phyloP scores from a whole-genome alignment of 768 basidiomycete genomes.

The Austroboletus festivus region DNA sequence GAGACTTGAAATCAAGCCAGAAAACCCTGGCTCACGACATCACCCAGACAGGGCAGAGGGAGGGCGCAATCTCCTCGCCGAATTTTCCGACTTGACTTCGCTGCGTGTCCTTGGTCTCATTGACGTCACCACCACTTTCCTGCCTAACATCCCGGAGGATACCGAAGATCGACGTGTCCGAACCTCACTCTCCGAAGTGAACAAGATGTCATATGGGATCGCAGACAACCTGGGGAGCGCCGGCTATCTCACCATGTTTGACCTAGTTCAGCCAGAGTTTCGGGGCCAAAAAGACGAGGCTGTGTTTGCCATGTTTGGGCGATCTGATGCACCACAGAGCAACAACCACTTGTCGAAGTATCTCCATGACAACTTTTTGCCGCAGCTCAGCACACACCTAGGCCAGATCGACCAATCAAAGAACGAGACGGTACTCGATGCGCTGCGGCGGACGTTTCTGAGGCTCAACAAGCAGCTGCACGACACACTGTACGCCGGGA shows the following conservation, averaged over 20 bases:
- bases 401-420: slow-evolving; percentile 36
- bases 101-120: slow-evolving; percentile 93
- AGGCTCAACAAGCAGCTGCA: slow-evolving; percentile 80
- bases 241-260: slow-evolving; percentile 84
- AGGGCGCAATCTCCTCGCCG: slow-evolving; percentile 53
- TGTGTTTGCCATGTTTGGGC: slow-evolving; percentile 95
- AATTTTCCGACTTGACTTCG: slow-evolving; percentile 83
- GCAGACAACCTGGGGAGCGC: slow-evolving; percentile 84
- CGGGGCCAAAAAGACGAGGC: slow-evolving; percentile 74
- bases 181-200: slow-evolving; percentile 84
- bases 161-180: slow-evolving; percentile 87
- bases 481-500: slow-evolving; percentile 52
- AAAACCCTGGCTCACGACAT: slow-evolving; percentile 36
- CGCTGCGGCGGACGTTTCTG: slow-evolving; percentile 84
- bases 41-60: slow-evolving; percentile 18
- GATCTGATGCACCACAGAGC: slow-evolving; percentile 51
- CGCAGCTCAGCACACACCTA: slow-evolving; percentile 60
- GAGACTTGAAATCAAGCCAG: slow-evolving; percentile 89
- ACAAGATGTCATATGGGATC: slow-evolving; percentile 93
- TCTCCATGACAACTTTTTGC: slow-evolving; percentile 76
- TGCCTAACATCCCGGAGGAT: slow-evolving; percentile 74
- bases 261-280: slow-evolving; percentile 88
- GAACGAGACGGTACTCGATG: slow-evolving; percentile 62
- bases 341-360: slow-evolving; percentile 77
- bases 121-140: slow-evolving; percentile 77